Evolutionary conservation across 306 rosid genomes (phyloP).

Genomic region (Cyamopsis tetragonoloba): DNA sequence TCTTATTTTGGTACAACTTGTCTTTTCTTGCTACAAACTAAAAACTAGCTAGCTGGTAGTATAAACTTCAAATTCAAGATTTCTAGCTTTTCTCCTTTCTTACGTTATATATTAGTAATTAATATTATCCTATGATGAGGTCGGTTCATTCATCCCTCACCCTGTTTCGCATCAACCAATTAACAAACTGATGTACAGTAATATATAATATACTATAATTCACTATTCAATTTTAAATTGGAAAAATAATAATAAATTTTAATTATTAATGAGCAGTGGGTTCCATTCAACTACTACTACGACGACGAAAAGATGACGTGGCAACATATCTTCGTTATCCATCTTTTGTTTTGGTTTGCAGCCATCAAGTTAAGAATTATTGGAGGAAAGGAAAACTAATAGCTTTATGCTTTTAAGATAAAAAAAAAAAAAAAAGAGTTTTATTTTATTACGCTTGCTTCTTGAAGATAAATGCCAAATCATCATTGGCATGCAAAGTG

Average conservation of each 20-base stretch:
- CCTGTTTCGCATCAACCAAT: not conserved
- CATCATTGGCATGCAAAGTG: not conserved
- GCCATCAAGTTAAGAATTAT: slow-evolving; percentile 1
- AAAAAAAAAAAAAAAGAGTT: not conserved
- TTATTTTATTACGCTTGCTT: not conserved
- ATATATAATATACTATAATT: no score
- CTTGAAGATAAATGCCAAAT: not conserved
- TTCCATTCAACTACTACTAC: no score
- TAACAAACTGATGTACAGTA: no score
- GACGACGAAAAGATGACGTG: not conserved
- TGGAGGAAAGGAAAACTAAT: slow-evolving; percentile 1
- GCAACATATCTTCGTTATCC: not conserved
- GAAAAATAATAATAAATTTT: no score
- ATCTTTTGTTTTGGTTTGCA: not conserved
- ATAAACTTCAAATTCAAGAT: not conserved
- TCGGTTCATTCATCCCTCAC: not conserved
- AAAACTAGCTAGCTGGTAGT: no score
- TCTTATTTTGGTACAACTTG: not conserved
- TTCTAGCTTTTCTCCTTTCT: not conserved
- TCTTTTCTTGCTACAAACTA: not conserved
- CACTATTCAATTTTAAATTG: not conserved
- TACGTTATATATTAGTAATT: not conserved
- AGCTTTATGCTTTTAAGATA: not conserved
- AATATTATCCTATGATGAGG: not conserved
- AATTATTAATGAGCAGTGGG: not conserved